Conservation (phyloP, 2,329 filamentous ascomycete species). For the Alternaria solani region DNA sequence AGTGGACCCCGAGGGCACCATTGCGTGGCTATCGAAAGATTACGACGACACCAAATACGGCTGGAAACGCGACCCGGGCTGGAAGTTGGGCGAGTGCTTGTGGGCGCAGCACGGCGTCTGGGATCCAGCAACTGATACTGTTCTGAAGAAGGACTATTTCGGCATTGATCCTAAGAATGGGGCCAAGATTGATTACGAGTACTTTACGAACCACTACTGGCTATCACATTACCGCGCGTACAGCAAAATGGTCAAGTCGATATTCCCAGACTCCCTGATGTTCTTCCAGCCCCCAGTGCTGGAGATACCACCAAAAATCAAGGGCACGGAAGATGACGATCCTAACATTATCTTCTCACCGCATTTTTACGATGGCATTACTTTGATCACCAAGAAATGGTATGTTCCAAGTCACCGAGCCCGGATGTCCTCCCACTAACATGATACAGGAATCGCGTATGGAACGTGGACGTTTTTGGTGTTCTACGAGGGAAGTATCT, state of each 20-base stretch:
- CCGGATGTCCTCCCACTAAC: conserved; percentile 13
- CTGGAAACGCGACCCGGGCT: conserved; percentile 85
- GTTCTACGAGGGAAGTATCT: conserved; percentile 88
- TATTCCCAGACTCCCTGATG: conserved; percentile 84
- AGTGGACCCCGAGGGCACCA: conserved; percentile 86
- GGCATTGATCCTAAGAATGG: conserved; percentile 78
- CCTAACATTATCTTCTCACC: conserved; percentile 89
- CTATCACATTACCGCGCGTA: conserved; percentile 85
- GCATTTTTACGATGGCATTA: conserved; percentile 97
- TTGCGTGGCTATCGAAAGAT: conserved; percentile 81
- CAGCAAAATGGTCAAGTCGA: conserved; percentile 73
- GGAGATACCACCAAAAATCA: conserved; percentile 88
- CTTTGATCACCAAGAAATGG: conserved; percentile 98
- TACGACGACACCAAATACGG: conserved; percentile 90
- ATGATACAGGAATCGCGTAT: conserved; percentile 75
- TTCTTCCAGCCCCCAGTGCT: conserved; percentile 91
- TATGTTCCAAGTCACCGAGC: conserved; percentile 20
- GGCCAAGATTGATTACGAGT: conserved; percentile 77
- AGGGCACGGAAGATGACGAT: conserved; percentile 88
- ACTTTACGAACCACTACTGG: conserved; percentile 91
- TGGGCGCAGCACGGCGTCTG: conserved; percentile 98
- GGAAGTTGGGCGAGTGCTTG: conserved; percentile 92
- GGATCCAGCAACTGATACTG: conserved; percentile 79
- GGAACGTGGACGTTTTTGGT: conserved; percentile 96
- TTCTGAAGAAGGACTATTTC: conserved; percentile 90